Evolutionary conservation across 352 stramenopile species (phyloP).

Genomic region (Pythium oligandrum): DNA sequence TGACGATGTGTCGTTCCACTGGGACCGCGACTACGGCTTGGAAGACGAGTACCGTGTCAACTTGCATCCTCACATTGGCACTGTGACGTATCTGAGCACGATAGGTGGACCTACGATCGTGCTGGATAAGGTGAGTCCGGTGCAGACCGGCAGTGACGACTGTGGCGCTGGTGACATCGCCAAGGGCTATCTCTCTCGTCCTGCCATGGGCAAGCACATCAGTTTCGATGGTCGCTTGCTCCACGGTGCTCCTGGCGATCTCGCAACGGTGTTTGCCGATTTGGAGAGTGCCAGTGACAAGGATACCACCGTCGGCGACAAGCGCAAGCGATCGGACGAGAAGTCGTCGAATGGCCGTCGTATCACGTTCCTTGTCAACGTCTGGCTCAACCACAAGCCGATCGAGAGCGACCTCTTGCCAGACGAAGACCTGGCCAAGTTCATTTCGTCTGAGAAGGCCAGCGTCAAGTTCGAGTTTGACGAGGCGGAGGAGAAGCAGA

Average conservation of each 20-base stretch:
- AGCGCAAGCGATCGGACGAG: conserved; percentile 10
- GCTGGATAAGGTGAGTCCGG: conserved; percentile 32
- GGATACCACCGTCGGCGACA: conserved; percentile 11
- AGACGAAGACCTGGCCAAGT: conserved; percentile 16
- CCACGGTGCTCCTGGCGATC: conserved; percentile 51
- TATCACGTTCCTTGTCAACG: conserved; percentile 66
- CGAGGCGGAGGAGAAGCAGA: conserved; percentile 13
- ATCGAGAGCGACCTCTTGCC: conserved; percentile 32
- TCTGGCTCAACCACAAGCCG: conserved; percentile 61
- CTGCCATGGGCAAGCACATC: conserved; percentile 57
- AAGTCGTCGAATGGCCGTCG: conserved; percentile 25
- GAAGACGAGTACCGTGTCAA: conserved; percentile 66
- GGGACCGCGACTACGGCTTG: conserved; percentile 88
- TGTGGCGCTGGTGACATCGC: conserved; percentile 28
- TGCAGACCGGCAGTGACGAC: conserved; percentile 28
- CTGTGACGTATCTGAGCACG: conserved; percentile 64
- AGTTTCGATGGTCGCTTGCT: conserved; percentile 64
- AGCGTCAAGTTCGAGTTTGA: conserved; percentile 18
- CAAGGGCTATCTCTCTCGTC: conserved; percentile 26
- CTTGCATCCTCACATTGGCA: conserved; percentile 70
- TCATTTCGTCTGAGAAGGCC: conserved; percentile 9
- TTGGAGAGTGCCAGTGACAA: conserved; percentile 5
- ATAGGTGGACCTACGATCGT: conserved; percentile 45
- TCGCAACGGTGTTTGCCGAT: conserved; percentile 22
- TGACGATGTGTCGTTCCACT: conserved; percentile 84